Evolutionary conservation across 108 stramenopile species (phyloP).

Genomic region (Poteriospumella lacustris): DNA sequence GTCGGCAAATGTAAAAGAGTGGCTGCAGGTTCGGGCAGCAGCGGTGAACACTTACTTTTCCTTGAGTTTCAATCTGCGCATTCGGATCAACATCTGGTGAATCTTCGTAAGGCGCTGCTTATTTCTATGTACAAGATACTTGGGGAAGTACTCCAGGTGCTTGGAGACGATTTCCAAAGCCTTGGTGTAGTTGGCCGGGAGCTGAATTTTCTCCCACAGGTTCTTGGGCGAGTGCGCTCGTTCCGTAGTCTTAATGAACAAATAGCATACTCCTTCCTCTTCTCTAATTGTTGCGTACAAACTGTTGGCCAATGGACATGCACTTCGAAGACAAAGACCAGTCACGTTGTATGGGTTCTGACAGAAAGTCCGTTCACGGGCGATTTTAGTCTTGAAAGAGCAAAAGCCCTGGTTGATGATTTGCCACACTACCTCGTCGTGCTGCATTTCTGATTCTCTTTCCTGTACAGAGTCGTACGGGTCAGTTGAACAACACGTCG

Average conservation of each 20-base stretch:
- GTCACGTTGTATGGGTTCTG: constrained; percentile 91
- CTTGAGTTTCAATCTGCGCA: constrained; percentile 87
- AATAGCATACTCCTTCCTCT: constrained; percentile 73
- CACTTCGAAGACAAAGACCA: constrained; percentile 86
- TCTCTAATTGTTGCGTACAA: constrained; percentile 93
- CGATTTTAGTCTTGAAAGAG: constrained; percentile 83
- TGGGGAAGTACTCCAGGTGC: constrained; percentile 88
- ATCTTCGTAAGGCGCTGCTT: constrained; percentile 98
- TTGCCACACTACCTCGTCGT: constrained; percentile 97
- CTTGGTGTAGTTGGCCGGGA: constrained; percentile 82
- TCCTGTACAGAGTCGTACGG: too few species aligned
- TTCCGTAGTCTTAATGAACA: constrained; percentile 93
- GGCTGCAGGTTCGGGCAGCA: not conserved
- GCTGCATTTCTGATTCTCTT: constrained; percentile 62
- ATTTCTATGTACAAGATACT: constrained; percentile 71
- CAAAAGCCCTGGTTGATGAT: constrained; percentile 93
- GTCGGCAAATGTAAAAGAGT: constrained; percentile 5
- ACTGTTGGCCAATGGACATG: constrained; percentile 92
- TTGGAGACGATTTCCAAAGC: constrained; percentile 79
- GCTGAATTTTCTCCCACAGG: constrained; percentile 90
- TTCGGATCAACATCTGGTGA: constrained; percentile 91
- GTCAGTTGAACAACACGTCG: too few species aligned
- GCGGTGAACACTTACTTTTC: constrained; percentile 46
- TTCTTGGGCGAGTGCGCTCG: constrained; percentile 93
- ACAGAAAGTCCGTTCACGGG: constrained; percentile 85